Evolutionary conservation across 345 rosid genomes (phyloP).

Genomic region (Camelina laxa): DNA sequence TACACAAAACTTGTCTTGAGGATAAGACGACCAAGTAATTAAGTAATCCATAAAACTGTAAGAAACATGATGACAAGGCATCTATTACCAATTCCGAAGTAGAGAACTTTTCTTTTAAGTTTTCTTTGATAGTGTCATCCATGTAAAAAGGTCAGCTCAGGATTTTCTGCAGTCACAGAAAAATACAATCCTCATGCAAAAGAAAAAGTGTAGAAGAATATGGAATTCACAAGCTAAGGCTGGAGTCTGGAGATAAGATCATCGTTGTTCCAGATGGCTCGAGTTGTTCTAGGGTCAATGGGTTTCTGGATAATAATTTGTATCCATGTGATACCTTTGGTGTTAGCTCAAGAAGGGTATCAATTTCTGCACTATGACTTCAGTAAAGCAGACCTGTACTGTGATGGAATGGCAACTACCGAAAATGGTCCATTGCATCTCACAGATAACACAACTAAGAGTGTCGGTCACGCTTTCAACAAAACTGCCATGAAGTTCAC

Average conservation of each 20-base stretch:
- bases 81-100: background rate
- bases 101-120: constrained; percentile 12
- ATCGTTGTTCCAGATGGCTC: constrained; percentile 20
- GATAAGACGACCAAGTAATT: background rate
- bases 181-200: background rate
- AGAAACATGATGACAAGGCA: constrained; percentile 11
- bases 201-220: background rate
- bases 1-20: background rate
- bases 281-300: constrained; percentile 2
- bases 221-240: constrained; percentile 6
- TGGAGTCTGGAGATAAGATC: constrained; percentile 4
- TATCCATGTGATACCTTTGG: constrained; percentile 7
- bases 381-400: background rate
- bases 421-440: constrained; percentile 44
- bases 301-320: background rate
- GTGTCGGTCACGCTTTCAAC: constrained; percentile 52
- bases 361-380: constrained; percentile 27
- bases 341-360: constrained; percentile 30
- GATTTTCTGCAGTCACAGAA: background rate
- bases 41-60: background rate
- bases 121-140: constrained; percentile 4
- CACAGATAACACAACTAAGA: constrained; percentile 43
- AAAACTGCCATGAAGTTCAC: constrained; percentile 34
- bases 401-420: constrained; percentile 39
- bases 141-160: constrained; percentile 24